These are phyloP conservation scores for Monilinia vaccinii-corymbosi DNA, from an alignment of 2,329 filamentous ascomycete species.

Conservation along the genomic window DNA sequence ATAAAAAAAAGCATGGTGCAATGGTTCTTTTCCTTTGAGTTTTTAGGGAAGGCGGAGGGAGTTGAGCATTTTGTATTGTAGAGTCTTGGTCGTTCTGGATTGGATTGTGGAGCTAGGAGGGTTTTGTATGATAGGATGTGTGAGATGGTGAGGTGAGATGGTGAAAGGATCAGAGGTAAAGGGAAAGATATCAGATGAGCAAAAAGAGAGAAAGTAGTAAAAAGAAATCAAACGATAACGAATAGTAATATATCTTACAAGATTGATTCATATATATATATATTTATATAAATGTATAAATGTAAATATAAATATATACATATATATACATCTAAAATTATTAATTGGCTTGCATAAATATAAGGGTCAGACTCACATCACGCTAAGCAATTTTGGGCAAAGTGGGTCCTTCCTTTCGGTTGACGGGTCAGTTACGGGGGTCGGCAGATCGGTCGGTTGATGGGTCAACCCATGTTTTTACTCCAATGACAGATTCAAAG, in stretches of 20 bases:
- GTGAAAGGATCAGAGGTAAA: neutral
- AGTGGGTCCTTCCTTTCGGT: neutral
- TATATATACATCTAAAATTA: too few relatives aligned
- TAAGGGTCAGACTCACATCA: too few relatives aligned
- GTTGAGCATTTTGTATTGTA: neutral
- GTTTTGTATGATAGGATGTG: neutral
- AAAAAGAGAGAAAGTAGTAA: too few relatives aligned
- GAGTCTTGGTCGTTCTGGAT: neutral
- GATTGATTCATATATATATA: too few relatives aligned
- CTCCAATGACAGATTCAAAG: neutral
- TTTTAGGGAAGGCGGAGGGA: neutral
- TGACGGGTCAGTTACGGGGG: constrained; percentile 4
- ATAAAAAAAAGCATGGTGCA: neutral
- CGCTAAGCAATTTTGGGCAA: neutral
- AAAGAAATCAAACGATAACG: too few relatives aligned
- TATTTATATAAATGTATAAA: too few relatives aligned
- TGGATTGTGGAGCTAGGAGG: neutral
- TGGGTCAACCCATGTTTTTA: constrained; percentile 5
- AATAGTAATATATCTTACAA: too few relatives aligned
- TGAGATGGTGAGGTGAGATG: neutral
- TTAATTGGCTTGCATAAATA: too few relatives aligned
- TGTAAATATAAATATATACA: too few relatives aligned
- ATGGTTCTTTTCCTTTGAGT: neutral
- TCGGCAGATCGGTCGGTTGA: too few relatives aligned
- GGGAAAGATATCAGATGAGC: neutral